Evolutionary conservation across 1,139 yeast genomes (phyloP), one percentile per base, ranked within the genome.

Genomic region (Zygosaccharomyces sapae): DNA sequence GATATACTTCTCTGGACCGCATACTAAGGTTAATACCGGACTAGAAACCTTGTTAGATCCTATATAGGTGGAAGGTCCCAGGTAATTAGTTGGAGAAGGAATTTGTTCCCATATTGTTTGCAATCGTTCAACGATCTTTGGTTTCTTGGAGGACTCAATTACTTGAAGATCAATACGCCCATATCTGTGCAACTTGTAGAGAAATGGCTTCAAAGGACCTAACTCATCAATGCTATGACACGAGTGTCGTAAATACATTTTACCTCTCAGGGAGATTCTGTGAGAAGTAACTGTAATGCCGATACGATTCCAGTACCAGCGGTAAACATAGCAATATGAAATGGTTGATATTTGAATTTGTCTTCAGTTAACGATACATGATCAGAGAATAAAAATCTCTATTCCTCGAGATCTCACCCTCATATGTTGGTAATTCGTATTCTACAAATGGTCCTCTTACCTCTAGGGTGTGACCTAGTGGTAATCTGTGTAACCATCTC

Each of bases 271-370:
- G 96, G 96, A 53, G 84, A 83, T 43, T 76, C 71, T 0, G 95
- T 45, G 40, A 88, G 70, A 12, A 87, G 64, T 2, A 81, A 65
- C 63, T 90, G 98, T 27, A 90, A 64, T 3, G 81, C 74, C 0
- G 97, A 94, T 0, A 95, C 83, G 31, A 92, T 80, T 1, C 97
- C 97, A 0, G 97, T 90, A 0, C 98, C 98, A 0, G 86, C 97
- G 9, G 85, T 55, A 37, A 58, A 64, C 86, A 63, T 75, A 81
- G 65, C 84, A 79, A 27, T 74, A 76, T 54, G 86, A 54, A 55
- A 83, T 78, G 61, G 84, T 84, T 27, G 83, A 79, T 43, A 50
- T 18, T 46, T 44, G 34, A 46, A 51, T 9, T 30, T 27, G 27
- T 46, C 43, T 61, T 46, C 63, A 59, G 53, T 12, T 12, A 13